phyloP scores from a whole-genome alignment of 306 rosid species.

The Casuarina cunninghamiana region DNA sequence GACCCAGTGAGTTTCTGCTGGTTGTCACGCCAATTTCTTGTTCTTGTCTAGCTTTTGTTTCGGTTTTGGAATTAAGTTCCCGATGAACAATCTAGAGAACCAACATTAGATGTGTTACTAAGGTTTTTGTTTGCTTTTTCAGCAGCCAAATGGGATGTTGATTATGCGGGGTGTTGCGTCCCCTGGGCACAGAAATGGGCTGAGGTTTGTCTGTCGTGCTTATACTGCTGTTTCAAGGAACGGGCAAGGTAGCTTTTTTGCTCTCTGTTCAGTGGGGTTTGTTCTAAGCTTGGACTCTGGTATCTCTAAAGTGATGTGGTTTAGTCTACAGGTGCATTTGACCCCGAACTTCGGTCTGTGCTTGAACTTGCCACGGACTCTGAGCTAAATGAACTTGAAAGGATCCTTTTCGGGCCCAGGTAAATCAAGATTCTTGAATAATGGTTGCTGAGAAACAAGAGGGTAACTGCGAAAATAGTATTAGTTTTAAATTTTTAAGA shows the following conservation, averaged over 20 bases:
- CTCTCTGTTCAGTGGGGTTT: neutral
- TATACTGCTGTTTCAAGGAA: slow-evolving; percentile 45
- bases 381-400: slow-evolving; percentile 72
- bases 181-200: slow-evolving; percentile 27
- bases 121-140: neutral
- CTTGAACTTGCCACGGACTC: slow-evolving; percentile 85
- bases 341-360: slow-evolving; percentile 72
- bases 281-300: neutral
- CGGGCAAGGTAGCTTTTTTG: slow-evolving; percentile 38
- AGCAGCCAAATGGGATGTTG: neutral
- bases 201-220: slow-evolving; percentile 42
- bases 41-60: neutral
- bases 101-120: neutral
- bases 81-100: neutral
- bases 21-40: neutral
- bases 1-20: slow-evolving; percentile 25
- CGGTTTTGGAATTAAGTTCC: neutral
- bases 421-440: slow-evolving; percentile 3
- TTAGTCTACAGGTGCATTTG: slow-evolving; percentile 44
- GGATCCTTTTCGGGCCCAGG: slow-evolving; percentile 91
- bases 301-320: neutral
- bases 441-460: neutral
- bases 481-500: neutral
- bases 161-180: slow-evolving; percentile 27
- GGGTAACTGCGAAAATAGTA: neutral